phyloP scores from a whole-genome alignment of 176 grass and related monocot genomes.

The Paspalum vaginatum region DNA sequence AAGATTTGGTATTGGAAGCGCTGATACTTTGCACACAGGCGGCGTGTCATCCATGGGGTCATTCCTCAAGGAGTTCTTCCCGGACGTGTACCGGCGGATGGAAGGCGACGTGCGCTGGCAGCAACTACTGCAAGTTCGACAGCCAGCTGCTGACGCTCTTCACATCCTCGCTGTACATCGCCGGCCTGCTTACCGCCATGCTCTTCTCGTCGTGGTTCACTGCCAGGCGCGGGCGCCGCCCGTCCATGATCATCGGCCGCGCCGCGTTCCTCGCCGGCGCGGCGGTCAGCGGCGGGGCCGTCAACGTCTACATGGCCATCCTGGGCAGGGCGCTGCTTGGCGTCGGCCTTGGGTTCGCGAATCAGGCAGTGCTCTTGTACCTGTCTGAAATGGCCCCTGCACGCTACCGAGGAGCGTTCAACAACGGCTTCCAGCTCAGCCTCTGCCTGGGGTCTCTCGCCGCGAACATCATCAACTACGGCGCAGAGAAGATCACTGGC shows the following conservation, averaged over 20 bases:
- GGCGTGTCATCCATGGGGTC: slow-evolving; percentile 68
- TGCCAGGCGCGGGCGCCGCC: slow-evolving; percentile 30
- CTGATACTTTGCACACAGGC: background rate
- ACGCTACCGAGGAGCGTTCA: slow-evolving; percentile 54
- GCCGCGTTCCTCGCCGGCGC: slow-evolving; percentile 51
- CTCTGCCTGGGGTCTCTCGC: slow-evolving; percentile 32
- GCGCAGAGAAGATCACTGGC: slow-evolving; percentile 44
- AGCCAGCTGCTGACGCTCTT: slow-evolving; percentile 35
- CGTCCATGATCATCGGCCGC: slow-evolving; percentile 61
- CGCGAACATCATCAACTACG: slow-evolving; percentile 51
- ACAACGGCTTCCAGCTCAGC: slow-evolving; percentile 58
- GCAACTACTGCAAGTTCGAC: too few species aligned
- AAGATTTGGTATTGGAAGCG: background rate
- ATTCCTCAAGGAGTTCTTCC: slow-evolving; percentile 62
- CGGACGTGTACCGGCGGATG: slow-evolving; percentile 56
- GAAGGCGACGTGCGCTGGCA: slow-evolving; percentile 37
- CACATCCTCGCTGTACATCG: slow-evolving; percentile 25
- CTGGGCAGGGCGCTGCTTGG: slow-evolving; percentile 59
- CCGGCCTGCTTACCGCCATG: slow-evolving; percentile 49
- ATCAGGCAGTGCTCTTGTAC: slow-evolving; percentile 60
- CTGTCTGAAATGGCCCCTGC: slow-evolving; percentile 55
- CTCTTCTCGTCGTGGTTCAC: slow-evolving; percentile 60
- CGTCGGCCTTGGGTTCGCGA: slow-evolving; percentile 63
- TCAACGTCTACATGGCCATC: slow-evolving; percentile 68
- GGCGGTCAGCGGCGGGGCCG: slow-evolving; percentile 42